Base-by-base conservation (phyloP, 169 alveolate species). In the Cryptosporidium bovis region DNA sequence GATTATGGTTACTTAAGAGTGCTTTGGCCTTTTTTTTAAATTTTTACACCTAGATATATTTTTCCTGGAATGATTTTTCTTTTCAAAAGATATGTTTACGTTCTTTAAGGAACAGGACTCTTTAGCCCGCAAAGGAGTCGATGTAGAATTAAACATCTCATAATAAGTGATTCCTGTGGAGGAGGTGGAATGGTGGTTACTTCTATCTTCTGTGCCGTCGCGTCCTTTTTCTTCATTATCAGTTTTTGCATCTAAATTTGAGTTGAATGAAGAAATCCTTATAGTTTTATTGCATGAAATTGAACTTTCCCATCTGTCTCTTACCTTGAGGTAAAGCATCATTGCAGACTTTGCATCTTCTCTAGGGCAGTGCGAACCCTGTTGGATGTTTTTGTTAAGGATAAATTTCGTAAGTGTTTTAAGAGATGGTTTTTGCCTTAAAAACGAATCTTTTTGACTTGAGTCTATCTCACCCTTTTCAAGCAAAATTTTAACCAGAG, bases 291-390 rank as follows among this genome's bases (percentile, higher is more conserved):
- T 51, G 24, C 51, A 50, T 13, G 0, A 16, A 10, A 71, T 31
- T 2, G 56, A 51, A 16, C 58, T 34, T 48, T 77, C 87, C 87
- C 87, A 77, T 64, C 36, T 77, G 2, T 77, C 87, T 48, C 87
- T 77, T 29, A 62, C 87, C 71, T 29, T 77, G 13, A 77, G 29
- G 50, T 77, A 77, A 18, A 77, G 64, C 69, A 77, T 34, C 87
- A 77, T 77, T 15, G 87, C 55, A 55, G 65, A 77, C 15, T 24
- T 77, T 1, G 87, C 87, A 40, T 77, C 87, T 13, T 77, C 87
- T 40, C 58, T 27, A 10, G 87, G 87, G 16, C 87, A 77, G 27
- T 77, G 87, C 0, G 87, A 77, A n/a, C 87, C 87, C 50, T 77
- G 65, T 48, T 77, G 87, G 16, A 77, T 77, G 15, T 77, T 60